phyloP scores from a whole-genome alignment of 1,284 basidiomycete genomes.

The Apiotrichum sp. region DNA sequence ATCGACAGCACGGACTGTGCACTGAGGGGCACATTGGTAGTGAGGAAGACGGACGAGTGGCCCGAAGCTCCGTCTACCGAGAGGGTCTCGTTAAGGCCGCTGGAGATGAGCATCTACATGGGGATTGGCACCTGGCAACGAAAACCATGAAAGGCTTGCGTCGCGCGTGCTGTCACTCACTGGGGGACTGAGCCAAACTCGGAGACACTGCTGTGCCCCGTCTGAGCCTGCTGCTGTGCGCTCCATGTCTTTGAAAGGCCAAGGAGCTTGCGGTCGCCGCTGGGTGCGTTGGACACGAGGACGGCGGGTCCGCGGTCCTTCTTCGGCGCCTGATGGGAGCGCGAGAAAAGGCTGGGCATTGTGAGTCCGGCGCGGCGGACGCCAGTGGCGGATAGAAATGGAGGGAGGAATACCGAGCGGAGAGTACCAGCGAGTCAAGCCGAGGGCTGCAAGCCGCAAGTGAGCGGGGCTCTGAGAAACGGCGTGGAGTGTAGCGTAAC shows the following conservation, averaged over 20 bases:
- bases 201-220: slow-evolving; percentile 5
- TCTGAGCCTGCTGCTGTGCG: slow-evolving; percentile 1
- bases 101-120: no score
- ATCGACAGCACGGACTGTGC: slow-evolving; percentile 25
- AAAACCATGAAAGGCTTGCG: no score
- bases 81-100: no score
- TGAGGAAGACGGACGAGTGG: slow-evolving; percentile 19
- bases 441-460: no score
- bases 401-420: no score
- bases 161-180: not conserved
- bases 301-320: slow-evolving; percentile 17
- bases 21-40: slow-evolving; percentile 23
- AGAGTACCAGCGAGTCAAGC: no score
- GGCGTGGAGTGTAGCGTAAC: no score
- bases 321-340: slow-evolving; percentile 17
- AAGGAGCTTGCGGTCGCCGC: slow-evolving; percentile 10
- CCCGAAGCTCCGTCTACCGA: no score
- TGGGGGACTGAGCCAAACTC: slow-evolving; percentile 19
- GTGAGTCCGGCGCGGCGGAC: not conserved
- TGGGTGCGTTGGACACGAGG: slow-evolving; percentile 8
- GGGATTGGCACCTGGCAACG: no score
- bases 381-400: not conserved
- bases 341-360: slow-evolving; percentile 23
- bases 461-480: no score
- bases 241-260: slow-evolving; percentile 20